Base-by-base conservation (phyloP, 129 eudicot genomes). In the Lactuca sativa region DNA sequence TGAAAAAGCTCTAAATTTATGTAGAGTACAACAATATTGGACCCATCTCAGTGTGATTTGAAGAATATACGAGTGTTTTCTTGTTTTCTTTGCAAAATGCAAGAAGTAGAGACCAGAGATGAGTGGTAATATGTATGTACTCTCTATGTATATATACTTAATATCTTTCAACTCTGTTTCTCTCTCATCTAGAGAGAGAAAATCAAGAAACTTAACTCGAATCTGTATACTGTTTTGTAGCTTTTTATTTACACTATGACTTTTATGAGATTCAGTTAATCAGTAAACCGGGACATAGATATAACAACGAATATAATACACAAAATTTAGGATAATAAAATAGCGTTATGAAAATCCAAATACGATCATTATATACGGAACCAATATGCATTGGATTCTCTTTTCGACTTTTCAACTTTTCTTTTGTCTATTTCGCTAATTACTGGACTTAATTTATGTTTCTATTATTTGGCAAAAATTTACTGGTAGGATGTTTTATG, bases 1-100 rank as follows among this genome's bases (percentile, higher is more conserved):
- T 69, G 76, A 62, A 43, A 77, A 69, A 34, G 58, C 59, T 77
- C 81, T 62, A 77, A 69, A 62, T 77, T 65, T 55, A 77, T 69
- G 71, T 69, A 69, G 64, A 61, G 62, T 75, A 67, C 67, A 58
- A 66, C 67, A 36, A 66, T 66, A 57, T 67, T 75, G 74, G 79
- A 75, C 79, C 73, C 74, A 68, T 75, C 31, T 30, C 65, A 41
- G 34, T 15, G 66, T 64, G 67, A 3, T 57, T 62, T 25, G 43
- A 57, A 66, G 55, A 59, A 59, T 38, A 58, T 48, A 48, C 59
- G 62, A 75, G 69, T 49, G 44, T 25, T 64, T 57, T 43, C 41
- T 61, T 62, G 54, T 49, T 72, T 60, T 75, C 56, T 59, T 68
- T 76, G 69, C 69, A 54, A 51, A 67, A 67, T 75, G 68, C 55